These are phyloP conservation scores for Delitschia confertaspora DNA, from an alignment of 495 filamentous ascomycete species.

Conservation along the genomic window DNA sequence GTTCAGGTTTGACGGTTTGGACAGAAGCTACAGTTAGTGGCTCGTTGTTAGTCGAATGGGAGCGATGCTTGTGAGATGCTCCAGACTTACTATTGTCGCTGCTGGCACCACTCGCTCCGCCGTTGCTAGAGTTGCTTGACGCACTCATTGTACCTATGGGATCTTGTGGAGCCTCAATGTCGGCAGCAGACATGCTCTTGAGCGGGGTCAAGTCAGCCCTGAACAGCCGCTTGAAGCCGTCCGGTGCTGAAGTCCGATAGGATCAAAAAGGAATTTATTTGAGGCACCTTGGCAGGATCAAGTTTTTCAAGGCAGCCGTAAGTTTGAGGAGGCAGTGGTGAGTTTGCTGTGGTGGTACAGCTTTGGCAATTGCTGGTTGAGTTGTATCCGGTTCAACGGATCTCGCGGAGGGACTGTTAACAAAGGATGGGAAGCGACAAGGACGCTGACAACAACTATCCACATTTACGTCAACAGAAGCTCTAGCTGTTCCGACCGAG, in stretches of 20 bases:
- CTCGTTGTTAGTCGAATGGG: constrained; percentile 7
- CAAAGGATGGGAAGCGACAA: constrained; percentile 21
- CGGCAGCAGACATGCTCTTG: constrained; percentile 17
- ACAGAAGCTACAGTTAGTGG: constrained; percentile 16
- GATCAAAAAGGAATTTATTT: too few relatives aligned
- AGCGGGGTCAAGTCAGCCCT: neutral
- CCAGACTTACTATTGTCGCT: constrained; percentile 23
- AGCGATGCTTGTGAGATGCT: neutral
- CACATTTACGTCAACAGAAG: constrained; percentile 16
- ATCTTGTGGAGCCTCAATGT: too few relatives aligned
- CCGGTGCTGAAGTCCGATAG: too few relatives aligned
- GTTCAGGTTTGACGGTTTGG: constrained; percentile 19
- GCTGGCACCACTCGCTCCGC: constrained; percentile 10
- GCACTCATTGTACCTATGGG: constrained; percentile 15
- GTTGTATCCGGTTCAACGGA: constrained; percentile 4
- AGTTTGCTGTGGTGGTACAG: neutral
- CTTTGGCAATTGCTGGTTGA: neutral
- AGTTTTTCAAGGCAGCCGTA: neutral
- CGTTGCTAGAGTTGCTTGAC: constrained; percentile 20
- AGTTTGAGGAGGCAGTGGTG: neutral
- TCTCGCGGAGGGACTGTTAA: constrained; percentile 19
- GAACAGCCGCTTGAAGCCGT: neutral
- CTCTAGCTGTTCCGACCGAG: too few relatives aligned
- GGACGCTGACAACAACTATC: constrained; percentile 11
- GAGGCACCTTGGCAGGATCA: too few relatives aligned